phyloP scores from a whole-genome alignment of 139 green algal species.

The Chlamydomonas sphaeroides region DNA sequence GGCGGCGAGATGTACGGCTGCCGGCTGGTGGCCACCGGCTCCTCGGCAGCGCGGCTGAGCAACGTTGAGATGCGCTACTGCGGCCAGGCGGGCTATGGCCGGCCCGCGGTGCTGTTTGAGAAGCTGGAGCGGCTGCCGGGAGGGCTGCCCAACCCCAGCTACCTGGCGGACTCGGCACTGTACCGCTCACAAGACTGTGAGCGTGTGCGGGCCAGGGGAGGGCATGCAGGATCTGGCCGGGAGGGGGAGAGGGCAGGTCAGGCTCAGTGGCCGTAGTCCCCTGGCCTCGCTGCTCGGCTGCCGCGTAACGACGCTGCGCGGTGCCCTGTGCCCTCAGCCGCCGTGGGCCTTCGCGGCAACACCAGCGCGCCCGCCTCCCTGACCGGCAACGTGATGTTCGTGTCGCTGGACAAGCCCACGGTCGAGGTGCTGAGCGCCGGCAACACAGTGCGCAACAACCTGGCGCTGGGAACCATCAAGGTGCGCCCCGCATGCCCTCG shows the following conservation, averaged over 20 bases:
- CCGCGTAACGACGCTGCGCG: too few relatives aligned
- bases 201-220: too few relatives aligned
- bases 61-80: constrained; percentile 16
- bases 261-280: too few relatives aligned
- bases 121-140: background rate
- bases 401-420: background rate
- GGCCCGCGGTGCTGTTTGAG: constrained; percentile 24
- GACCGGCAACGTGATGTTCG: constrained; percentile 25
- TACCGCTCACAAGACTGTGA: background rate
- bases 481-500: too few relatives aligned
- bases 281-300: too few relatives aligned
- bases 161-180: background rate
- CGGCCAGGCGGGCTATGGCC: constrained; percentile 30
- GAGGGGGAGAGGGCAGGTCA: too few relatives aligned
- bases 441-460: constrained; percentile 42
- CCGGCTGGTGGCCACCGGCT: constrained; percentile 2
- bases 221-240: too few relatives aligned
- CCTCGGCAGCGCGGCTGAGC: background rate
- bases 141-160: background rate
- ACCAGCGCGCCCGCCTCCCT: background rate
- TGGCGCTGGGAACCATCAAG: constrained; percentile 56
- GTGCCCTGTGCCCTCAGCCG: background rate
- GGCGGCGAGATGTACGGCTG: constrained; percentile 24
- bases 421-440: background rate
- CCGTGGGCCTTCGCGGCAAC: background rate